Evolutionary conservation across 2,329 filamentous ascomycete species (phyloP).

Genomic region (Proliferodiscus dingleyae): DNA sequence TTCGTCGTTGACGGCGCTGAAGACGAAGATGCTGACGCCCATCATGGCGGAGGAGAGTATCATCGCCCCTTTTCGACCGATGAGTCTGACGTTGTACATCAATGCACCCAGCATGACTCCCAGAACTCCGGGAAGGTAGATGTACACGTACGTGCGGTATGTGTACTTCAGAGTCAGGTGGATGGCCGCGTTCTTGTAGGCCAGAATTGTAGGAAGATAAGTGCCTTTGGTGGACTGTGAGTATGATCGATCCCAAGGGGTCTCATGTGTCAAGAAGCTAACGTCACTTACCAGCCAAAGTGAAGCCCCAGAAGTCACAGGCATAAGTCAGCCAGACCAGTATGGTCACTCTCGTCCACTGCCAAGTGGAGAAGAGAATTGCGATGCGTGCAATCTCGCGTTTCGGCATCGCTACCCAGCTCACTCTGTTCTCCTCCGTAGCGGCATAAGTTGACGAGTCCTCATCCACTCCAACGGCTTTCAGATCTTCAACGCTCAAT

Average conservation of each 20-base stretch:
- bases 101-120: constrained; percentile 25
- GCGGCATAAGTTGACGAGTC: not conserved
- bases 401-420: constrained; percentile 27
- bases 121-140: constrained; percentile 32
- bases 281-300: constrained; percentile 34
- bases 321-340: constrained; percentile 47
- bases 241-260: not conserved
- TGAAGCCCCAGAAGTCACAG: constrained; percentile 46
- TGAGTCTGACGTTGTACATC: constrained; percentile 15
- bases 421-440: constrained; percentile 15
- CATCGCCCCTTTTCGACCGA: constrained; percentile 29
- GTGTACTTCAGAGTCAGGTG: constrained; percentile 26
- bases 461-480: not conserved
- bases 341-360: constrained; percentile 37
- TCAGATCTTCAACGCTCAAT: constrained; percentile 16
- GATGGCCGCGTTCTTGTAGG: constrained; percentile 25
- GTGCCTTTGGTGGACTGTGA: constrained; percentile 32
- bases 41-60: constrained; percentile 26
- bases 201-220: constrained; percentile 34
- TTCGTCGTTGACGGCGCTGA: constrained; percentile 24
- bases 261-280: not conserved
- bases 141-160: constrained; percentile 34
- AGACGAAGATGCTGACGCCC: constrained; percentile 26
- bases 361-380: constrained; percentile 37
- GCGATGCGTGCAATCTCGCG: constrained; percentile 40